A percentile compares a stretch with the other conserved stretches of the same genome.
Conservation (phyloP, 2,329 filamentous ascomycete genomes). For the Ceratocystiopsis brevicomis region DNA sequence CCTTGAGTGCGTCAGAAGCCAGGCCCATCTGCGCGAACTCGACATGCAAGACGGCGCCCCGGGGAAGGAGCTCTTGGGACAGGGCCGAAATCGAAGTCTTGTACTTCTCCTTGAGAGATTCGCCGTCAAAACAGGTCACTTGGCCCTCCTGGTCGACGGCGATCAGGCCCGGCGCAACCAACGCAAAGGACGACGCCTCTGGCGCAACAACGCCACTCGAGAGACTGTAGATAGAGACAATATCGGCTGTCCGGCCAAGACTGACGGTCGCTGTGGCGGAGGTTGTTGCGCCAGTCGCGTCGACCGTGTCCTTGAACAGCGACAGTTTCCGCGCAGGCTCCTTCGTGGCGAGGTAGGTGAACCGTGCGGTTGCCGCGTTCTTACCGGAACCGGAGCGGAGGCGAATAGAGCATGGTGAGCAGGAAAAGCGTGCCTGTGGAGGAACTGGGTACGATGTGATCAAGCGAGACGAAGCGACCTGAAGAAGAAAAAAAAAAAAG, state of each 20-base stretch:
- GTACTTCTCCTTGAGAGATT: conserved; percentile 31
- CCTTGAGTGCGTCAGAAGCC: conserved; percentile 30
- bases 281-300: conserved; percentile 30
- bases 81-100: conserved; percentile 23
- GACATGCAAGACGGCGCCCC: conserved; percentile 21
- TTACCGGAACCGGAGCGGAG: conserved; percentile 27
- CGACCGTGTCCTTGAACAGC: conserved; percentile 38
- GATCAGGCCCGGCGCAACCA: conserved; percentile 24
- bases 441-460: conserved; percentile 50
- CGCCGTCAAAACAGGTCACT: conserved; percentile 39
- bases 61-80: conserved; percentile 20
- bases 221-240: conserved; percentile 25
- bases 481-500: background rate
- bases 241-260: conserved; percentile 21
- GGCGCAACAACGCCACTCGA: background rate
- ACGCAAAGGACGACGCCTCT: no score
- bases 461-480: conserved; percentile 42
- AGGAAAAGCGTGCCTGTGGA: conserved; percentile 44
- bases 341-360: conserved; percentile 41
- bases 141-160: conserved; percentile 41
- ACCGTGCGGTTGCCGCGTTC: conserved; percentile 27
- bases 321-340: conserved; percentile 32
- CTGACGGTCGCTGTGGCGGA: conserved; percentile 25
- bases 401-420: conserved; percentile 39
- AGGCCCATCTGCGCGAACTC: conserved; percentile 29